Base-by-base conservation (phyloP, 2,329 filamentous ascomycete species). In the Sclerotinia spermophila region DNA sequence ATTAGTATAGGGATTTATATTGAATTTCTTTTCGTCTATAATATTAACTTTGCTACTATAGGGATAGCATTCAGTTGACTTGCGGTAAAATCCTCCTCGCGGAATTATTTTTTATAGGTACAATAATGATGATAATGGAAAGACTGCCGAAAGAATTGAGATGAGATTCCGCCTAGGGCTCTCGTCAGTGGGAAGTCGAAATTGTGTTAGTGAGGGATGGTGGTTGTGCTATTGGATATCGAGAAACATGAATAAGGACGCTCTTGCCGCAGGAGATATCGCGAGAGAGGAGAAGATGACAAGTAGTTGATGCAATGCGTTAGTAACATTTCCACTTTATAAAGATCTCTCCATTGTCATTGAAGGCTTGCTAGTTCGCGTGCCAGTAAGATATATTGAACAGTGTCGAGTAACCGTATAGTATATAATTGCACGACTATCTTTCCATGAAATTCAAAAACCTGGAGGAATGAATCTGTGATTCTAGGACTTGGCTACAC, bases 401-500 rank as follows among this genome's bases (percentile, higher is more conserved):
- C 5, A 13, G 24, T 11, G 13, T 5, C 6, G 48, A 27, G n/a
- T 24, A 27, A 15, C 17, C 13, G 7, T 10, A 30, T 33, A 10
- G 51, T 21, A 8, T 5, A 21, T 58, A 2, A 58, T 27, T 51
- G 48, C 1, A 51, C 1, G 48, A 7, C 15, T 2, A 5, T 51
- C 24, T 27, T 51, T 51, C 0, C 15, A 27, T 7, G 5, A 51
- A 51, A 15, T 17, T 17, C 13, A 51, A 51, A 48, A 7, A 13
- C 13, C 24, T 7, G 13, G 2, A n/a, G 5, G 1, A 27, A 27
- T 15, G 2, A 17, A 17, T n/a, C 2, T 51, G 5, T 11, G 2
- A 27, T 51, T 1, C 5, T 5, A 0, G 24, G 11, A 24, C 13
- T 8, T 38, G 5, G 15, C 2, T 3, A 35, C 3, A 24, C 11